Evolutionary conservation across 345 rosid genomes (phyloP).

Genomic region (Erodium maritimum): DNA sequence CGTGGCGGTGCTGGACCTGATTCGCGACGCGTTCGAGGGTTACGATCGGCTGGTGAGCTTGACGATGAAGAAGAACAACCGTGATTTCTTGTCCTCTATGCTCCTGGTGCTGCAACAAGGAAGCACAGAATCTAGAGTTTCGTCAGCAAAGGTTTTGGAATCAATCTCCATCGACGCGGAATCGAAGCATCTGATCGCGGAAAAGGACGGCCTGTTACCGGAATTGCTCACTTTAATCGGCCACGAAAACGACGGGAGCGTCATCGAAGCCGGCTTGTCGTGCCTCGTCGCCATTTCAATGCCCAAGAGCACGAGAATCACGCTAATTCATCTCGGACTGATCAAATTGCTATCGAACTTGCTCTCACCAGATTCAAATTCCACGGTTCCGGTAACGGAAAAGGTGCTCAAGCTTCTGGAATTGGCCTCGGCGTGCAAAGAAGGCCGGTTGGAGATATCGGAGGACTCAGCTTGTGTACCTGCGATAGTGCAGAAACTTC

Average conservation of each 20-base stretch:
- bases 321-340: slow-evolving; percentile 24
- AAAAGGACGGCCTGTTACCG: slow-evolving; percentile 35
- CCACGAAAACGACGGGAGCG: slow-evolving; percentile 26
- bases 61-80: slow-evolving; percentile 21
- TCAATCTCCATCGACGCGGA: slow-evolving; percentile 38
- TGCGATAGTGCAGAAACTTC: slow-evolving; percentile 50
- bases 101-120: slow-evolving; percentile 36
- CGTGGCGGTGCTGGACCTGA: slow-evolving; percentile 33
- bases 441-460: slow-evolving; percentile 52
- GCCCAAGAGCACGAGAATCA: slow-evolving; percentile 40
- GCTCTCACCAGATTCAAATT: slow-evolving; percentile 25
- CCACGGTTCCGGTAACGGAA: slow-evolving; percentile 33
- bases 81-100: slow-evolving; percentile 31
- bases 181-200: slow-evolving; percentile 46
- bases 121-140: slow-evolving; percentile 36
- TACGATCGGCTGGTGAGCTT: slow-evolving; percentile 25
- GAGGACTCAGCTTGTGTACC: slow-evolving; percentile 32
- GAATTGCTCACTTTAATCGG: slow-evolving; percentile 29
- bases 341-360: slow-evolving; percentile 28
- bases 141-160: slow-evolving; percentile 42
- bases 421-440: slow-evolving; percentile 37
- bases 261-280: slow-evolving; percentile 51
- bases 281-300: slow-evolving; percentile 39
- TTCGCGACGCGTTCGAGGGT: slow-evolving; percentile 24
- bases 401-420: slow-evolving; percentile 63